These are phyloP conservation scores for Botrytis porri DNA, from an alignment of 2,329 filamentous ascomycete genomes.

Conservation along the genomic window DNA sequence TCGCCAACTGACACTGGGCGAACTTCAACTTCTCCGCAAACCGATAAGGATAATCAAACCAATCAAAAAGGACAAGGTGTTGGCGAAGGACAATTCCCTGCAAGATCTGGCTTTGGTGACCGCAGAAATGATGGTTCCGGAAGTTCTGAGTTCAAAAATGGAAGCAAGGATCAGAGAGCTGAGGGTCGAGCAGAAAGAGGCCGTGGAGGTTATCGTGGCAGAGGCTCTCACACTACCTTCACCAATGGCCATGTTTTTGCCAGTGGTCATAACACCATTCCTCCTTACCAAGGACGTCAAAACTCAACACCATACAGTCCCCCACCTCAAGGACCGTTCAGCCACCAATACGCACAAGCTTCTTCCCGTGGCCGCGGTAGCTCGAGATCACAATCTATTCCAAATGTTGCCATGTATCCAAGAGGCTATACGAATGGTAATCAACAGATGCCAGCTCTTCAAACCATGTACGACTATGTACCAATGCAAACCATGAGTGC, in stretches of 20 bases:
- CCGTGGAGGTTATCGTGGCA: slow-evolving; percentile 47
- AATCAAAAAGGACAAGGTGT: slow-evolving; percentile 23
- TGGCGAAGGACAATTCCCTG: slow-evolving; percentile 30
- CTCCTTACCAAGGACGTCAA: slow-evolving; percentile 35
- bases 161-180: slow-evolving; percentile 35
- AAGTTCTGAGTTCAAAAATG: slow-evolving; percentile 30
- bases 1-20: slow-evolving; percentile 35
- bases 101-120: slow-evolving; percentile 30
- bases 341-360: slow-evolving; percentile 35
- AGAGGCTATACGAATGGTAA: slow-evolving; percentile 39
- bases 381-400: slow-evolving; percentile 60
- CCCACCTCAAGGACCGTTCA: slow-evolving; percentile 40
- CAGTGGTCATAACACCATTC: slow-evolving; percentile 40
- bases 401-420: slow-evolving; percentile 51
- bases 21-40: slow-evolving; percentile 35
- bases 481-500: slow-evolving; percentile 55
- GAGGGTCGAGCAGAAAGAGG: slow-evolving; percentile 42
- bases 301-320: slow-evolving; percentile 38
- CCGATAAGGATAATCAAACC: slow-evolving; percentile 34
- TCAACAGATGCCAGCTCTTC: slow-evolving; percentile 43
- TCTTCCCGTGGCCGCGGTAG: slow-evolving; percentile 46
- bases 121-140: slow-evolving; percentile 34
- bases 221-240: slow-evolving; percentile 41
- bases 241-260: slow-evolving; percentile 40
- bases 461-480: slow-evolving; percentile 56